These are phyloP conservation scores for Neckera pumila DNA, from an alignment of 225 moss, liverwort and hornwort genomes.

Conservation along the genomic window DNA sequence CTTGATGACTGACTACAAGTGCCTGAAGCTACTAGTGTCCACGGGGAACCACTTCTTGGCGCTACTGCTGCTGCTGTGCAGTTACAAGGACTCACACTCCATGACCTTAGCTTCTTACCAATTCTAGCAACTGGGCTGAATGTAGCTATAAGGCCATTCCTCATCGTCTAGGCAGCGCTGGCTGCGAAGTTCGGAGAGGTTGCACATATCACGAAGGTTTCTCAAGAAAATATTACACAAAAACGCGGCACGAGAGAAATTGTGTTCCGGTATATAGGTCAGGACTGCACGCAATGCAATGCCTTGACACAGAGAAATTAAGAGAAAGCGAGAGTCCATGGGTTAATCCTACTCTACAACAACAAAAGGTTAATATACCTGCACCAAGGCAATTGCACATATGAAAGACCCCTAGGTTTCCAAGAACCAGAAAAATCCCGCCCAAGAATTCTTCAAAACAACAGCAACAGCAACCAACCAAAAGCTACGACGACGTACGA, in stretches of 20 bases:
- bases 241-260: not conserved
- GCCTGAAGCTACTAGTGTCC: slow-evolving; percentile 2
- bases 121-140: not conserved
- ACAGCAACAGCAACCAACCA: not conserved
- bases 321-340: not conserved
- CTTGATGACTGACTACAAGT: slow-evolving; percentile 2
- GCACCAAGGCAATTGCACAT: not conserved
- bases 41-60: not conserved
- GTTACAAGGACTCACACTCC: slow-evolving; percentile 3
- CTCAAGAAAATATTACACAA: not conserved
- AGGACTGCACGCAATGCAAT: not conserved
- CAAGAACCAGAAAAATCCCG: not conserved
- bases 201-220: not conserved
- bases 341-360: not conserved
- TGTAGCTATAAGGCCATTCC: not conserved
- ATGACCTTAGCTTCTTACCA: not conserved
- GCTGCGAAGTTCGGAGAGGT: not conserved
- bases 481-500: not conserved
- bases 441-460: not conserved
- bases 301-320: not conserved
- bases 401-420: not conserved
- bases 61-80: not conserved
- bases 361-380: not conserved
- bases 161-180: not conserved
- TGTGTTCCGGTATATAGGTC: not conserved